Evolutionary conservation across 2,329 filamentous ascomycete genomes (phyloP).

Genomic region (Ophiostoma sp.): DNA sequence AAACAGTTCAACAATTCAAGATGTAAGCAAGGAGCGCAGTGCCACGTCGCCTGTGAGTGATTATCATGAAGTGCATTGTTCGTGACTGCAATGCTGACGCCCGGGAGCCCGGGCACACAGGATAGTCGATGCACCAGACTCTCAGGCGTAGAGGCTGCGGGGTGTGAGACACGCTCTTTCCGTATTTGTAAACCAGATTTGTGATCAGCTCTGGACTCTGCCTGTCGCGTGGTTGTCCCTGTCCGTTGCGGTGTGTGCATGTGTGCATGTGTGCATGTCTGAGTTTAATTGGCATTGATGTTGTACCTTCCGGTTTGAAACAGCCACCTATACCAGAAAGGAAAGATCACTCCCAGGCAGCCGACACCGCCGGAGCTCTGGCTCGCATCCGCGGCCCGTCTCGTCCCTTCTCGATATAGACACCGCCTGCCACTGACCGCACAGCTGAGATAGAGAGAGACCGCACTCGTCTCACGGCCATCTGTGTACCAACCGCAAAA

Average conservation of each 20-base stretch:
- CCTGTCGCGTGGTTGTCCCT: neutral
- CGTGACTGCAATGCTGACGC: neutral
- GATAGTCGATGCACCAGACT: neutral
- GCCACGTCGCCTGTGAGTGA: neutral
- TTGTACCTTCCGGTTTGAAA: neutral
- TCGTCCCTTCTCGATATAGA: neutral
- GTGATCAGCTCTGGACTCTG: neutral
- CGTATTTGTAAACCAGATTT: neutral
- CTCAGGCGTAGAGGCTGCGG: neutral
- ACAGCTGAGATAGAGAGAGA: neutral
- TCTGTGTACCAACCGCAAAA: neutral
- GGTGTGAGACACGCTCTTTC: conserved; percentile 7
- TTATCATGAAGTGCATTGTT: neutral
- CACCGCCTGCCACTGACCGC: neutral
- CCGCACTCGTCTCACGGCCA: neutral
- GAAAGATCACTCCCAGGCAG: neutral
- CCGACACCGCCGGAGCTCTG: neutral
- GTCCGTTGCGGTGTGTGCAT: neutral
- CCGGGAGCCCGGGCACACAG: no score
- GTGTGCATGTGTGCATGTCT: neutral
- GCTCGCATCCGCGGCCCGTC: neutral
- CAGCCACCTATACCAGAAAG: neutral
- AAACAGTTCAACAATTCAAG: neutral
- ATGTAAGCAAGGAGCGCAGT: neutral
- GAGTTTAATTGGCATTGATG: neutral